Evolutionary conservation across 2,329 filamentous ascomycete genomes (phyloP), one percentile per base, ranked within the genome.

Genomic region (Alternaria conjuncta): DNA sequence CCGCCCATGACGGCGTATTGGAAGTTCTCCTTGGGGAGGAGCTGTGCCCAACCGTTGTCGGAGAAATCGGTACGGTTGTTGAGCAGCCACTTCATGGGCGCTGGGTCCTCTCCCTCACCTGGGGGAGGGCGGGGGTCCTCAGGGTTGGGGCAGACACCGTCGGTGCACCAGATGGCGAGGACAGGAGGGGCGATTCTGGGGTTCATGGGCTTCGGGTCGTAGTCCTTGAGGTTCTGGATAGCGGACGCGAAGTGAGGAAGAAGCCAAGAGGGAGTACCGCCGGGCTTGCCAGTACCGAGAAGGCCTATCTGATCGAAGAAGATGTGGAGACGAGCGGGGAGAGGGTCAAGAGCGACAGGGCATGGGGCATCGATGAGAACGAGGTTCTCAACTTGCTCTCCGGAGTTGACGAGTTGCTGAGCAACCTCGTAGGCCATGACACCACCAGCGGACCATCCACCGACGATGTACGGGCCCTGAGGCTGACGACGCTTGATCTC

Each of bases 221-320:
- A 93, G 74, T 87, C 88, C 71, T 89, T 89, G 28, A 94, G 82
- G 15, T 89, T 89, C 54, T 85, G 84, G 58, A 93, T 89, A 20
- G 89, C 88, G 21, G 89, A 87, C 0, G 87, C 85, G 77, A 93
- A 93, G 80, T 94, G 91, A 60, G 89, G 89, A 2, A 92, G 85
- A 15, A 93, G 85, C 91, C 91, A 93, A n/a, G 85, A 81, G 0
- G 91, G 91, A 43, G 90, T 87, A 78, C 89, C 89, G 69, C 73
- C 83, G 69, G 79, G 82, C 78, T 84, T 84, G 26, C 85, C 82
- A 55, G 89, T 89, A 21, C 90, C 91, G 25, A 93, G 86, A 2
- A 93, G 86, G 58, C 91, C 91, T 57, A 92, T 90, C 51, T 86
- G 84, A 57, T 89, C 90, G 72, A 93, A 92, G 85, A 91, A 93